These are phyloP conservation scores for Helminthosporium solani DNA, from an alignment of 2,329 filamentous ascomycete species.

Conservation along the genomic window DNA sequence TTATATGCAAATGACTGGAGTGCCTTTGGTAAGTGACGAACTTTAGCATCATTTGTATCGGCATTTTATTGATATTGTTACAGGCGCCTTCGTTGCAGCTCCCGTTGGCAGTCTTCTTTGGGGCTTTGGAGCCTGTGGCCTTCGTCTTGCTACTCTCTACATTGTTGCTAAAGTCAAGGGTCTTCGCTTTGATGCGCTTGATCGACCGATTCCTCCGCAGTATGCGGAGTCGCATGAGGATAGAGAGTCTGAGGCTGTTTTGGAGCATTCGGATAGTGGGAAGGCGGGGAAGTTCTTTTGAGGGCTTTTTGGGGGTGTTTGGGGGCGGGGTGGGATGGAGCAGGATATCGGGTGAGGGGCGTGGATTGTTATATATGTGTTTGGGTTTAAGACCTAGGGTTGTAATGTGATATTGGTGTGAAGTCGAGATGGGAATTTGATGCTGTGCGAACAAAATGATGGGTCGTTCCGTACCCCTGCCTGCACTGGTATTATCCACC, in stretches of 20 bases:
- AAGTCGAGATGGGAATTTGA: no score
- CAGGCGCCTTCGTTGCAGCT: slow-evolving; percentile 72
- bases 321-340: no score
- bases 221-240: slow-evolving; percentile 20
- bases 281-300: slow-evolving; percentile 39
- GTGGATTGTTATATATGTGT: no score
- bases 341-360: no score
- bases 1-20: slow-evolving; percentile 79
- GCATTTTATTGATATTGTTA: not conserved
- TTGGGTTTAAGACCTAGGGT: no score
- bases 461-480: no score
- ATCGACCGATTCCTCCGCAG: slow-evolving; percentile 43
- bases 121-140: slow-evolving; percentile 62
- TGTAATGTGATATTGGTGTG: no score
- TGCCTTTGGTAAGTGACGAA: slow-evolving; percentile 60
- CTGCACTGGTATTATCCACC: no score
- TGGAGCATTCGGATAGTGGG: slow-evolving; percentile 24
- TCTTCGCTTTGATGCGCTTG: slow-evolving; percentile 65
- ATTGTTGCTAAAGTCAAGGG: slow-evolving; percentile 59
- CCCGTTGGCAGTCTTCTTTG: slow-evolving; percentile 74
- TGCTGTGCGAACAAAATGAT: no score
- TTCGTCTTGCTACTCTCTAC: slow-evolving; percentile 63
- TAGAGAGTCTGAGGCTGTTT: slow-evolving; percentile 26
- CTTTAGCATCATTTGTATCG: not conserved
- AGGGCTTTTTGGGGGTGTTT: no score